phyloP scores from a whole-genome alignment of 768 basidiomycete species.

The Agaricus sinodeliciosus region DNA sequence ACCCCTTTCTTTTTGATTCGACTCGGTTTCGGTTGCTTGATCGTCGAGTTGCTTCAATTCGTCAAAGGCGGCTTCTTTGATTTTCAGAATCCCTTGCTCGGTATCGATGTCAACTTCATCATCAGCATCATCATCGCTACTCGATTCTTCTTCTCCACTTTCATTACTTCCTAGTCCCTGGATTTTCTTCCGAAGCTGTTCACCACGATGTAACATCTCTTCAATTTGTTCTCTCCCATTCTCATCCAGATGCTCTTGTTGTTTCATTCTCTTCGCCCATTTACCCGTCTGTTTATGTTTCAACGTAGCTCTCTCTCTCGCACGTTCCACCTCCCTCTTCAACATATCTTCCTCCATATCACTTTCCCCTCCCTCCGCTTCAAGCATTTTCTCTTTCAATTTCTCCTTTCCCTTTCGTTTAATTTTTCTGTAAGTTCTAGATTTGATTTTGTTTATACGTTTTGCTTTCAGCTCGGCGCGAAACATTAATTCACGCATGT shows the following conservation, averaged over 20 bases:
- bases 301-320: slow-evolving; percentile 85
- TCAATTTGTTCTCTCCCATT: slow-evolving; percentile 60
- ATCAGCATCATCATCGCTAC: slow-evolving; percentile 39
- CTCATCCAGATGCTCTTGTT: slow-evolving; percentile 50
- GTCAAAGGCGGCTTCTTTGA: slow-evolving; percentile 69
- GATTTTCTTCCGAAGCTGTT: slow-evolving; percentile 73
- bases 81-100: slow-evolving; percentile 41
- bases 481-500: slow-evolving; percentile 91
- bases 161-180: slow-evolving; percentile 56
- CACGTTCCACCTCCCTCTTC: slow-evolving; percentile 73
- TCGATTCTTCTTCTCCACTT: slow-evolving; percentile 44
- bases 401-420: slow-evolving; percentile 73
- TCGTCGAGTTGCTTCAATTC: slow-evolving; percentile 54
- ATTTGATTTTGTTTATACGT: slow-evolving; percentile 92
- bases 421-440: slow-evolving; percentile 84
- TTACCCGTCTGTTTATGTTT: slow-evolving; percentile 84
- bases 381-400: slow-evolving; percentile 45
- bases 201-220: slow-evolving; percentile 81
- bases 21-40: slow-evolving; percentile 19
- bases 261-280: slow-evolving; percentile 76
- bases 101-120: slow-evolving; percentile 31
- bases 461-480: slow-evolving; percentile 88
- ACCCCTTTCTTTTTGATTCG: slow-evolving; percentile 48
- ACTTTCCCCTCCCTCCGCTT: slow-evolving; percentile 28
- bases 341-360: slow-evolving; percentile 39